Evolutionary conservation across 371 early-diverging fungal genomes (phyloP).

Genomic region (Mucor mucedo): DNA sequence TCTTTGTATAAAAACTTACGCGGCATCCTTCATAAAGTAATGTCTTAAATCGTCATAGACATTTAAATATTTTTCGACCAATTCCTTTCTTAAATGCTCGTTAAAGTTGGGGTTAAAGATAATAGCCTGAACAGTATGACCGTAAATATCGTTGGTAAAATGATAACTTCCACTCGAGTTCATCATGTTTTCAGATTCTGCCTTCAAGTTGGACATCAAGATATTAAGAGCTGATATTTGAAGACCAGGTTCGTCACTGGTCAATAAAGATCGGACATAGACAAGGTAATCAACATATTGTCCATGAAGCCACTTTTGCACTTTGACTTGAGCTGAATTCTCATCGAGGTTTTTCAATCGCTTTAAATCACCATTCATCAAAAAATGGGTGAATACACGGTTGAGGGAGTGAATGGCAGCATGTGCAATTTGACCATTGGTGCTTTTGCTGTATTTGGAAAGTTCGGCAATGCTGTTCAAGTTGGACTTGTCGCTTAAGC

Average conservation of each 20-base stretch:
- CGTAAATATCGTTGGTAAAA: constrained; percentile 60
- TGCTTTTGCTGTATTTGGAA: constrained; percentile 50
- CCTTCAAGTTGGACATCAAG: constrained; percentile 64
- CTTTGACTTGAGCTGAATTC: constrained; percentile 55
- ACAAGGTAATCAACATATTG: constrained; percentile 68
- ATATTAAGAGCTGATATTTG: constrained; percentile 78
- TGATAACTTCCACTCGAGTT: constrained; percentile 39
- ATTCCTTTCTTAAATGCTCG: constrained; percentile 61
- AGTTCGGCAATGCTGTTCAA: constrained; percentile 67
- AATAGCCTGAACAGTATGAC: constrained; percentile 60
- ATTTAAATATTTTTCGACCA: constrained; percentile 75
- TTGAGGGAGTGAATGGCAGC: constrained; percentile 75
- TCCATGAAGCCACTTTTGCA: constrained; percentile 75
- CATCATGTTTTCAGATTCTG: constrained; percentile 58
- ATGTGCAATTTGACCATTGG: constrained; percentile 40
- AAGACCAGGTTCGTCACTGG: constrained; percentile 71
- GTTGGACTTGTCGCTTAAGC: constrained; percentile 59
- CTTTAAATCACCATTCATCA: constrained; percentile 71
- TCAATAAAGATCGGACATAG: constrained; percentile 54
- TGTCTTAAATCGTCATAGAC: constrained; percentile 83
- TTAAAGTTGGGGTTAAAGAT: constrained; percentile 60
- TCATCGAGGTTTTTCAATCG: constrained; percentile 39
- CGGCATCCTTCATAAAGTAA: constrained; percentile 76
- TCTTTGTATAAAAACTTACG: constrained; percentile 42
- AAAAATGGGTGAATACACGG: constrained; percentile 70